Evolutionary conservation across 352 stramenopile species (phyloP), one percentile per base, ranked within the genome.

Genomic region (Pythium periplocum): DNA sequence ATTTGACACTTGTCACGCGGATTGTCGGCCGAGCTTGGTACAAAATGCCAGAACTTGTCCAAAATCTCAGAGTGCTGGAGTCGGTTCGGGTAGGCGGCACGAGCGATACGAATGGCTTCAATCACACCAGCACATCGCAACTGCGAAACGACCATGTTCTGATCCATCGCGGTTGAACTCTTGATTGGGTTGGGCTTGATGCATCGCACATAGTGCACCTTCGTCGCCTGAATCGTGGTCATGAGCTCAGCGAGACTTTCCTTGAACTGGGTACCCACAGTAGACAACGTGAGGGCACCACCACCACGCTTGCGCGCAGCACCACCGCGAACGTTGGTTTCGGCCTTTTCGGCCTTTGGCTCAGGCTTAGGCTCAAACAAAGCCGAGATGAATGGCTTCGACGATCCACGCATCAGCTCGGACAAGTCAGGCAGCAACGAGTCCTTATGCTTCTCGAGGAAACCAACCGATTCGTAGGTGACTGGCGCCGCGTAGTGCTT

Each of bases 111-210:
- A 41, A 99, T 98, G 6, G 97, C 97, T 71, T 99, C 97, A 39
- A 99, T 96, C 34, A 99, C 96, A 71, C 97, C 97, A 66, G 95
- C 95, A 64, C 98, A 99, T 12, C 87, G 81, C 11, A 99, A 61
- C 75, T 99, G 97, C 35, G 98, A 90, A 10, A 98, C 87, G 6
- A 98, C 83, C 72, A 97, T 90, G 10, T 83, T 77, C 43, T 97
- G 73, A 55, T 96, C 89, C 69, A 98, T 83, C 68, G 77, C 71
- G 4, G 61, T 57, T 2, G 79, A 59, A 60, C 96, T 97, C 50
- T 98, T 97, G 17, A 86, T 78, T 61, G 97, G 93, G 70, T 99
- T 99, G 2, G 97, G 96, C 69, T 99, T 99, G 55, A 99, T 96
- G 68, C 97, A 99, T 12, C 97, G 86, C 40, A 99, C 96, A 59